Conservation (phyloP, 192 early-diverging fungal genomes). For the Coemansia biformis region DNA sequence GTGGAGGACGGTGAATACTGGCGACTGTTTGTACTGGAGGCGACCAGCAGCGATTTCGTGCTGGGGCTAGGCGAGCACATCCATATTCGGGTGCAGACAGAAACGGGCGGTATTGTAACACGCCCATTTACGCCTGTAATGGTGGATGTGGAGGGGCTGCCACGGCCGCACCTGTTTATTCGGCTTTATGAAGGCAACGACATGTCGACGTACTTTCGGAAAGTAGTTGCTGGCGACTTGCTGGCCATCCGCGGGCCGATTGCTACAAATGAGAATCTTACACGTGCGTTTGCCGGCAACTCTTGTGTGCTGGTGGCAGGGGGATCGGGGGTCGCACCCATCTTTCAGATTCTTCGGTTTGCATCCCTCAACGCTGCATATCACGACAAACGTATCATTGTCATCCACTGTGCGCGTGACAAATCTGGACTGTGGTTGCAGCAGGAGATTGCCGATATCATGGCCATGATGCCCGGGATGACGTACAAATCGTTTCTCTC, state of each 20-base stretch:
- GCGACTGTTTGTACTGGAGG: slow-evolving; percentile 33
- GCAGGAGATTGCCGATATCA: neutral
- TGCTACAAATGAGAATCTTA: slow-evolving; percentile 17
- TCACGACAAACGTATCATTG: slow-evolving; percentile 8
- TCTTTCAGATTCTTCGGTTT: slow-evolving; percentile 37
- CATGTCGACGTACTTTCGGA: slow-evolving; percentile 8
- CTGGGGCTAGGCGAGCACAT: slow-evolving; percentile 31
- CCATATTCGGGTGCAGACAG: slow-evolving; percentile 17
- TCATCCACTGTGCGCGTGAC: slow-evolving; percentile 25
- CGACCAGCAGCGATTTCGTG: slow-evolving; percentile 19
- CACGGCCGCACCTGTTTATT: slow-evolving; percentile 32
- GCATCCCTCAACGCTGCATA: slow-evolving; percentile 21
- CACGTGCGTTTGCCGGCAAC: slow-evolving; percentile 1
- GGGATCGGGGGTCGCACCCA: slow-evolving; percentile 39
- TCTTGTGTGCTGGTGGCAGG: slow-evolving; percentile 22
- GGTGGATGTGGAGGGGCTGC: slow-evolving; percentile 19
- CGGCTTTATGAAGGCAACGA: slow-evolving; percentile 19
- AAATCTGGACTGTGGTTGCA: slow-evolving; percentile 17
- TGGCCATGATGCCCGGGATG: too few species aligned
- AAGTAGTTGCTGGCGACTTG: neutral
- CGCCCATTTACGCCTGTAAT: slow-evolving; percentile 40
- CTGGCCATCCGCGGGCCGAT: slow-evolving; percentile 25
- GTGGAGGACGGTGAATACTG: slow-evolving; percentile 3
- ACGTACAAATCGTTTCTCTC: too few species aligned
- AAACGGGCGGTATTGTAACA: neutral